Percentiles rank a stretch among this genome's conserved stretches.
Conservation (phyloP, 768 basidiomycete species). For the Lactifluus subvellereus region DNA sequence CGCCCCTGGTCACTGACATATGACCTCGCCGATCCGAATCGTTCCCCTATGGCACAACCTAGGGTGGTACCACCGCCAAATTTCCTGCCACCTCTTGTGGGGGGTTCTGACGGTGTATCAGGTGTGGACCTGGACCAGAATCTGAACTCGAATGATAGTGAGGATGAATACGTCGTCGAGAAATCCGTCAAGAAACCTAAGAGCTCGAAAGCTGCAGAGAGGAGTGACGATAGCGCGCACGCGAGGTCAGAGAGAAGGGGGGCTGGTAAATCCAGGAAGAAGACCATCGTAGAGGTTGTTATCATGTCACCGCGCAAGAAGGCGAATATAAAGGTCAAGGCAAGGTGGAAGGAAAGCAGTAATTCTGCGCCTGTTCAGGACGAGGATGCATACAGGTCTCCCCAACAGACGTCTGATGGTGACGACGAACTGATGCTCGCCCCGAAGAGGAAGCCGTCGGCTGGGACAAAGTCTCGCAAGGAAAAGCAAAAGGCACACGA, state of each 20-base stretch:
- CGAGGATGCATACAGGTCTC: background rate
- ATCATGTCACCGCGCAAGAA: slow-evolving; percentile 25
- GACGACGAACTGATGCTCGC: slow-evolving; percentile 17
- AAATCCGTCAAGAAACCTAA: slow-evolving; percentile 16
- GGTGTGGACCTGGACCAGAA: background rate
- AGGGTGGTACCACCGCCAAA: slow-evolving; percentile 6
- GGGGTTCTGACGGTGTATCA: background rate
- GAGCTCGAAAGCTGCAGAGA: slow-evolving; percentile 11
- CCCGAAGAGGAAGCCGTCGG: slow-evolving; percentile 17
- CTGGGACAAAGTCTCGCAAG: slow-evolving; percentile 15
- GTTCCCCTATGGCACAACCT: background rate
- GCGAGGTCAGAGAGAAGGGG: slow-evolving; percentile 10
- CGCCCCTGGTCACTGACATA: background rate
- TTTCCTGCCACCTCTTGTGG: slow-evolving; percentile 2
- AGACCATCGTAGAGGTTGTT: slow-evolving; percentile 24
- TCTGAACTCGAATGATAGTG: slow-evolving; percentile 16
- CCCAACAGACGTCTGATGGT: slow-evolving; percentile 1
- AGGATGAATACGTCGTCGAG: slow-evolving; percentile 19
- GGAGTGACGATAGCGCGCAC: slow-evolving; percentile 11
- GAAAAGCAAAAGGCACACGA: slow-evolving; percentile 16
- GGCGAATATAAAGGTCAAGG: slow-evolving; percentile 18
- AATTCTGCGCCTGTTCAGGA: background rate
- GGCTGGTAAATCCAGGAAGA: slow-evolving; percentile 14
- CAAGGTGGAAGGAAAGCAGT: slow-evolving; percentile 10
- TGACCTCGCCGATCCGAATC: background rate